These are phyloP conservation scores for Dipteronia dyeriana DNA, from an alignment of 345 rosid genomes.

Conservation along the genomic window DNA sequence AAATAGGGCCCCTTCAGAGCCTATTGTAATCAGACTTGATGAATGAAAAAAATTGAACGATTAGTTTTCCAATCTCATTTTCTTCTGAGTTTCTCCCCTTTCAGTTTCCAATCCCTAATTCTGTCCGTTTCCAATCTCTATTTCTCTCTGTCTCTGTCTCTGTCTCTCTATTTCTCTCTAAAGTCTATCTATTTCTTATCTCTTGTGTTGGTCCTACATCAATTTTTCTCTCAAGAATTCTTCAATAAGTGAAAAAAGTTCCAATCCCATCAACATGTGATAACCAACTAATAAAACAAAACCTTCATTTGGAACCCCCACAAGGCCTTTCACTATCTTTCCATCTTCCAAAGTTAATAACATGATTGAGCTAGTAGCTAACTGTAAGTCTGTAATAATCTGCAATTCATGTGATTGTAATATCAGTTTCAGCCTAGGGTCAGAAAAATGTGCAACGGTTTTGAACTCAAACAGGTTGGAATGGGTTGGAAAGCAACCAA, in stretches of 20 bases:
- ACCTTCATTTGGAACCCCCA: constrained; percentile 78
- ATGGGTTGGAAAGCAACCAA: neutral
- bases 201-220: no score
- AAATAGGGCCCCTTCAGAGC: no score
- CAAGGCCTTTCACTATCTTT: constrained; percentile 70
- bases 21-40: no score
- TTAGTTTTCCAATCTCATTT: no score
- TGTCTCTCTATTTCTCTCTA: no score
- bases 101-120: no score
- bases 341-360: constrained; percentile 77
- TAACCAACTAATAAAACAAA: constrained; percentile 77
- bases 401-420: constrained; percentile 30
- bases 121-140: no score
- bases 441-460: neutral
- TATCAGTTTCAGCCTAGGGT: constrained; percentile 7
- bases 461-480: constrained; percentile 17
- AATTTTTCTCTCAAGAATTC: constrained; percentile 63
- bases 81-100: no score
- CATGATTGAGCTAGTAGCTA: constrained; percentile 50
- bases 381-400: constrained; percentile 35
- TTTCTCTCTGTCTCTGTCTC: no score
- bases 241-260: constrained; percentile 53
- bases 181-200: no score
- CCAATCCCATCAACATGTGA: constrained; percentile 81
- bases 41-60: no score